Percentiles rank a stretch among this genome's conserved stretches.
Evolutionary conservation across 306 rosid species (phyloP).

Genomic region (Gastrolobium bilobum): DNA sequence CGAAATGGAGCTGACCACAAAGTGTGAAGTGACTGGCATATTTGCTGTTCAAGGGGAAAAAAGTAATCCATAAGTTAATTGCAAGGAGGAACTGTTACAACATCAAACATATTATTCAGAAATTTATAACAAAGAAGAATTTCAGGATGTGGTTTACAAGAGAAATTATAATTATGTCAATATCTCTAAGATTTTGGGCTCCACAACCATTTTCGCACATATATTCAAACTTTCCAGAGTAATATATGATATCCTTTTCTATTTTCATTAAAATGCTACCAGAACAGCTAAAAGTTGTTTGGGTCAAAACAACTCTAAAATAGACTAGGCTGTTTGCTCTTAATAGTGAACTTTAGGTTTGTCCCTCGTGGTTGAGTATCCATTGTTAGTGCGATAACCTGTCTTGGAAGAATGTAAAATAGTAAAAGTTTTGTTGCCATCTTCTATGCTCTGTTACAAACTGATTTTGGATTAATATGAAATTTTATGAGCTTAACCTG

Average conservation of each 20-base stretch:
- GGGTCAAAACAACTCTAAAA: slow-evolving; percentile 5
- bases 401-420: slow-evolving; percentile 3
- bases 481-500: not conserved
- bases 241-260: not conserved
- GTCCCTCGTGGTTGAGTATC: slow-evolving; percentile 28
- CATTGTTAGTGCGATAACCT: not conserved
- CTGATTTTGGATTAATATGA: not conserved
- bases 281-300: slow-evolving; percentile 18
- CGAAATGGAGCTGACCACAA: slow-evolving; percentile 96
- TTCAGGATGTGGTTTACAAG: slow-evolving; percentile 36
- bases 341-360: slow-evolving; percentile 33
- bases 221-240: slow-evolving; percentile 7
- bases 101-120: slow-evolving; percentile 37
- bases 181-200: slow-evolving; percentile 15
- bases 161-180: not conserved
- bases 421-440: slow-evolving; percentile 15
- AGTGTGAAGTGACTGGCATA: slow-evolving; percentile 83
- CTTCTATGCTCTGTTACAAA: not conserved
- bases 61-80: slow-evolving; percentile 5
- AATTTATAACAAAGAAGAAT: slow-evolving; percentile 20
- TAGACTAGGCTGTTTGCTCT: slow-evolving; percentile 9
- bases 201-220: slow-evolving; percentile 15
- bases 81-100: slow-evolving; percentile 23
- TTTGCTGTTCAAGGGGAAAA: slow-evolving; percentile 68
- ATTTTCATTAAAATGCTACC: slow-evolving; percentile 25